phyloP scores from a whole-genome alignment of 805 yeast species.

The Metahyphopichia silvanorum region DNA sequence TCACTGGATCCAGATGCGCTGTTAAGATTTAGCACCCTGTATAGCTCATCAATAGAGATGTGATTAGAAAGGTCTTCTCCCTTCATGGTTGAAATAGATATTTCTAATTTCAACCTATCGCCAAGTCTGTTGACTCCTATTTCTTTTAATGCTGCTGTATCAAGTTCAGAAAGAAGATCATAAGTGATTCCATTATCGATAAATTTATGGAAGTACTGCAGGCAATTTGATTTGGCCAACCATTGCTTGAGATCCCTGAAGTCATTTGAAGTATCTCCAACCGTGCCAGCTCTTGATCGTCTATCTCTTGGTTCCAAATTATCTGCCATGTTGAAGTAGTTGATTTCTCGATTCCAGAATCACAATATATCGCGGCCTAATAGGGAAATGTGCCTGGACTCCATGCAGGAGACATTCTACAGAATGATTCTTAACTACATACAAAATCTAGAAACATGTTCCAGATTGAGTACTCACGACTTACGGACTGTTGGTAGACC shows the following conservation, averaged over 20 bases:
- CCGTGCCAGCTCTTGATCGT: too few species aligned
- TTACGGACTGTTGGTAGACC: too few species aligned
- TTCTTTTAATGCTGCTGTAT: slow-evolving; percentile 61
- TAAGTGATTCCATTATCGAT: slow-evolving; percentile 52
- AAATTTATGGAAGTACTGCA: slow-evolving; percentile 29
- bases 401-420: too few species aligned
- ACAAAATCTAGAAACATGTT: too few species aligned
- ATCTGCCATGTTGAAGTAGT: too few species aligned
- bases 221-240: slow-evolving; percentile 34
- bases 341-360: too few species aligned
- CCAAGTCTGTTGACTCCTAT: slow-evolving; percentile 78
- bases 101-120: slow-evolving; percentile 69
- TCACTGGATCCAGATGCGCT: not conserved
- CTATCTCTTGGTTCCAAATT: too few species aligned
- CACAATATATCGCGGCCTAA: too few species aligned
- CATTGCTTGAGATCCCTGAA: slow-evolving; percentile 29
- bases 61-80: slow-evolving; percentile 21
- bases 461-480: too few species aligned
- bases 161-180: slow-evolving; percentile 59
- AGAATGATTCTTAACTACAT: too few species aligned
- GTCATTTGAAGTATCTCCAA: slow-evolving; percentile 6
- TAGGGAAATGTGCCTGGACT: too few species aligned
- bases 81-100: slow-evolving; percentile 50
- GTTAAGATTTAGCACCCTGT: slow-evolving; percentile 11
- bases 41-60: slow-evolving; percentile 24